These are phyloP conservation scores for Ophiosphaerella narmari DNA, from an alignment of 2,329 filamentous ascomycete species.

Conservation along the genomic window DNA sequence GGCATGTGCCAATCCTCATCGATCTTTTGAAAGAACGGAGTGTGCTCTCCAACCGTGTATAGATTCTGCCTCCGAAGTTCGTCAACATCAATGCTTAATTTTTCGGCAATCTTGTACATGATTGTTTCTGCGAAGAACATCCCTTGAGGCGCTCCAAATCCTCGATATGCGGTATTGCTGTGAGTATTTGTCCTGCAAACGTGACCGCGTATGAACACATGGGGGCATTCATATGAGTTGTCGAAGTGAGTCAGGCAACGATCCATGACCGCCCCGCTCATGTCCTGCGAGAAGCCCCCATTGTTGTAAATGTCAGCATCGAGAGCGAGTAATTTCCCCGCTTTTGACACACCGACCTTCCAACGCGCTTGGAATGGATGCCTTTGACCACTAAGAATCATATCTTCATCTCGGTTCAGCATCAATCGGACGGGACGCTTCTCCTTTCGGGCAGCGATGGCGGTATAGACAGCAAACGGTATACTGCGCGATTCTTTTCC, in stretches of 20 bases:
- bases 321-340: slow-evolving; percentile 88
- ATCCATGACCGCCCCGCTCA: slow-evolving; percentile 79
- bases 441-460: slow-evolving; percentile 82
- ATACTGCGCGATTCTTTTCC: slow-evolving; percentile 90
- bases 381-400: slow-evolving; percentile 84
- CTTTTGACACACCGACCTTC: slow-evolving; percentile 90
- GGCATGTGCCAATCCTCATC: slow-evolving; percentile 88
- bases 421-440: slow-evolving; percentile 85
- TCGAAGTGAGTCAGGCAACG: slow-evolving; percentile 84
- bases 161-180: slow-evolving; percentile 93
- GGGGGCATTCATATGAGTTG: slow-evolving; percentile 84
- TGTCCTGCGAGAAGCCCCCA: slow-evolving; percentile 74
- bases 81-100: slow-evolving; percentile 81
- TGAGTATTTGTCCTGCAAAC: slow-evolving; percentile 94
- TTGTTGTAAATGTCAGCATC: slow-evolving; percentile 92
- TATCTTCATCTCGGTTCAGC: slow-evolving; percentile 95
- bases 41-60: slow-evolving; percentile 75
- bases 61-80: slow-evolving; percentile 81
- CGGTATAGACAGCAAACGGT: slow-evolving; percentile 79
- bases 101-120: slow-evolving; percentile 88
- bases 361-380: slow-evolving; percentile 88
- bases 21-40: slow-evolving; percentile 87
- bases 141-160: slow-evolving; percentile 92
- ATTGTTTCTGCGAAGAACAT: slow-evolving; percentile 89
- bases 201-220: slow-evolving; percentile 80